Evolutionary conservation across 2,329 filamentous ascomycete species (phyloP).

Genomic region (Alternaria tenuissima): DNA sequence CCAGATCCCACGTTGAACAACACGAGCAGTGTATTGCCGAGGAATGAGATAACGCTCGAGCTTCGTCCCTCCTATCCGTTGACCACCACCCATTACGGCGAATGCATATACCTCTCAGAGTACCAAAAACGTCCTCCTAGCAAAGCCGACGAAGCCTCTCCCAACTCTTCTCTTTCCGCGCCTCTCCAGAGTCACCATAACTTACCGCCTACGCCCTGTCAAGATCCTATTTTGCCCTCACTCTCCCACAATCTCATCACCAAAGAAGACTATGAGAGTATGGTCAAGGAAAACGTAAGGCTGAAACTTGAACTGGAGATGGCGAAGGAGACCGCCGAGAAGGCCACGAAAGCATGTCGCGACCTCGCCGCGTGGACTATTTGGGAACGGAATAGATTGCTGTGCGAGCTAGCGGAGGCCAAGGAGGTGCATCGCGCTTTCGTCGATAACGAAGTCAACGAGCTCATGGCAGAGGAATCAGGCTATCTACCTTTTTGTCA

Average conservation of each 20-base stretch:
- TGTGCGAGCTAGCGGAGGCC: not conserved
- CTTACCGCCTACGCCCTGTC: not conserved
- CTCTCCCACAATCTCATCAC: not conserved
- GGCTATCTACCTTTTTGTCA: not conserved
- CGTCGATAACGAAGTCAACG: not conserved
- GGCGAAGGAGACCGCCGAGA: not conserved
- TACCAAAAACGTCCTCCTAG: not conserved
- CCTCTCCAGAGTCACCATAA: not conserved
- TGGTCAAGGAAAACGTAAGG: not conserved
- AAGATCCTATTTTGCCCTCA: not conserved
- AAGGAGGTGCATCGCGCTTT: not conserved
- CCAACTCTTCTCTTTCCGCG: not conserved
- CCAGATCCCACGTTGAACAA: not conserved
- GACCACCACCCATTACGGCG: not conserved
- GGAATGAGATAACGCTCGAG: not conserved
- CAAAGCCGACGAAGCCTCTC: not conserved
- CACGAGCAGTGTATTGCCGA: not conserved
- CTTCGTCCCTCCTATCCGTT: not conserved
- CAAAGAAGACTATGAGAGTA: not conserved
- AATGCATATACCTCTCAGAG: not conserved
- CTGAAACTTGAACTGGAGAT: not conserved
- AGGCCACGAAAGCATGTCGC: not conserved
- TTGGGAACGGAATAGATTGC: conserved; percentile 4
- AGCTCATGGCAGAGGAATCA: not conserved
- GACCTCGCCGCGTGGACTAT: conserved; percentile 9